Base-by-base conservation (phyloP, 371 early-diverging fungal genomes). In the Enterospora canceri region DNA sequence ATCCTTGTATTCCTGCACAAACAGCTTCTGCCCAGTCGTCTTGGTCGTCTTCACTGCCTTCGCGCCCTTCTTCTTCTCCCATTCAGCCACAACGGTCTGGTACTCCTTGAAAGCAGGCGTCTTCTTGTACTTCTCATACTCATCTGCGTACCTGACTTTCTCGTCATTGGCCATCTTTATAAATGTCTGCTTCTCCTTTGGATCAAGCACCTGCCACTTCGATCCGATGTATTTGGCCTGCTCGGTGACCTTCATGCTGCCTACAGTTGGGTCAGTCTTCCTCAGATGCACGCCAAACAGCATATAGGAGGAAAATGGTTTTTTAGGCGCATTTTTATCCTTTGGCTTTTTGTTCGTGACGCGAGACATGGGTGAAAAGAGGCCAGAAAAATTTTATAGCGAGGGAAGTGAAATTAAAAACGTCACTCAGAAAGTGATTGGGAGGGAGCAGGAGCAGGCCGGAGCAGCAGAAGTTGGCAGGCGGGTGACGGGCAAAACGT, bases 251-350 rank as follows among this genome's bases (percentile, higher is more conserved):
- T 58, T 55, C 18, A 76, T 23, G 16, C 16, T 51, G 1, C 50
- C 59, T n/a, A 71, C 29, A 1, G 32, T 35, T 48, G 47, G 50
- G 47, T 76, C 67, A 19, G 51, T 66, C 23, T 63, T 57, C 49
- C 80, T 73, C 53, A 66, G 58, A 19, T 77, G 65, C 1, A 58
- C 33, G 49, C 70, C 74, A 68, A 70, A 80, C 65, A 63, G 60
- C 32, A 80, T 70, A 54, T 75, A 80, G 46, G 71, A 72, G 4
- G 73, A 75, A n/a, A 70, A 57, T 35, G 78, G 77, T 30, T 70
- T 62, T 70, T 80, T 80, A 40, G 80, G 80, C 34, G 73, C 76
- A 73, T 80, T 80, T 46, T 55, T 30, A n/a, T 77, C 76, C 55
- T 76, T 72, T 21, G 66, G 58, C 64, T 64, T 77, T 68, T 80